Percentiles rank a stretch among this genome's conserved stretches.
Evolutionary conservation across 2,329 filamentous ascomycete species (phyloP).

Genomic region (Pseudodiploospora longispora): DNA sequence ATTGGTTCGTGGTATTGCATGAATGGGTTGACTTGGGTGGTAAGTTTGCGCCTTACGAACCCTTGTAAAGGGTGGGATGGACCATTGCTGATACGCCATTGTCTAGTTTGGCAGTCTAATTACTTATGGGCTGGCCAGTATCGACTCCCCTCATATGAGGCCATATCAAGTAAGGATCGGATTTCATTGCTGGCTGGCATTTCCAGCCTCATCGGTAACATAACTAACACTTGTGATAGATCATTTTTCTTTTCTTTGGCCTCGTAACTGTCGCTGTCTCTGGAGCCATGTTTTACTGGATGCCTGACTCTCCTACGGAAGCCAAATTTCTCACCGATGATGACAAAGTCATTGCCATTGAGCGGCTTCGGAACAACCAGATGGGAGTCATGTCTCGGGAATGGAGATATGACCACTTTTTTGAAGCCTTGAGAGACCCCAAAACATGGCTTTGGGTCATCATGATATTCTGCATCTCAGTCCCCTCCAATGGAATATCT

Average conservation of each 20-base stretch:
- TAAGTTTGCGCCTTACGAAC: conserved; percentile 15
- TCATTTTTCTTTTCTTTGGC: conserved; percentile 48
- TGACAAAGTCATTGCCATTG: conserved; percentile 46
- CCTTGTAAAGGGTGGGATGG: too few species aligned
- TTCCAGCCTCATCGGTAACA: neutral
- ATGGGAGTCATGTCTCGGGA: conserved; percentile 45
- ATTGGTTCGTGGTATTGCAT: conserved; percentile 53
- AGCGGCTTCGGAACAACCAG: conserved; percentile 45
- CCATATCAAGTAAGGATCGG: conserved; percentile 37
- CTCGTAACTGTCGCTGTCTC: conserved; percentile 40
- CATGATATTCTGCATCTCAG: conserved; percentile 47
- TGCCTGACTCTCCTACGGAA: conserved; percentile 43
- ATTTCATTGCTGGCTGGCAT: neutral
- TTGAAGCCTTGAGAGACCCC: conserved; percentile 45
- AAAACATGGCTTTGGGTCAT: conserved; percentile 54
- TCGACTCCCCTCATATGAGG: conserved; percentile 34
- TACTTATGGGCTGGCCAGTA: conserved; percentile 51
- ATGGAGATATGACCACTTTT: conserved; percentile 43
- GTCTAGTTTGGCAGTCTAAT: conserved; percentile 42
- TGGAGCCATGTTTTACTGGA: conserved; percentile 34
- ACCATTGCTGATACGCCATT: neutral
- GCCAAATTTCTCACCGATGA: conserved; percentile 42
- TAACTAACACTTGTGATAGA: conserved; percentile 18
- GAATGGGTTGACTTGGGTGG: conserved; percentile 51
- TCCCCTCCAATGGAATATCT: conserved; percentile 49